phyloP scores from a whole-genome alignment of 2,329 filamentous ascomycete genomes.

The Xylaria sp. region DNA sequence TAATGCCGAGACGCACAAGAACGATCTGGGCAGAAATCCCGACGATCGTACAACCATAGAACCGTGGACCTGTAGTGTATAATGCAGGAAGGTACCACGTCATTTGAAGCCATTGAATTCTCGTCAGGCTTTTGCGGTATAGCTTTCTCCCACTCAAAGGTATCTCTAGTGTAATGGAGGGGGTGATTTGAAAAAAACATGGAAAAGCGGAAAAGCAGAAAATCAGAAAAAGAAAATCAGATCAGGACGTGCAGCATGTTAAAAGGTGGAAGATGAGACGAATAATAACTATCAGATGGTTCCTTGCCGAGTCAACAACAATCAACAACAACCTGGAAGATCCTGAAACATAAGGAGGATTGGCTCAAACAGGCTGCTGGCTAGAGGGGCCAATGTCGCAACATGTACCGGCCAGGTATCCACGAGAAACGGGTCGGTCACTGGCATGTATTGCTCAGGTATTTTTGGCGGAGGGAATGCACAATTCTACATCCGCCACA shows the following conservation, averaged over 20 bases:
- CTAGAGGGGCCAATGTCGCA: not conserved
- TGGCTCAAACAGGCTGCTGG: conserved; percentile 4
- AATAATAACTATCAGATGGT: not conserved
- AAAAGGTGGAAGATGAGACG: conserved; percentile 5
- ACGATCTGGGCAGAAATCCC: not conserved
- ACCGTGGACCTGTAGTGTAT: not conserved
- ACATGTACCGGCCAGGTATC: not conserved
- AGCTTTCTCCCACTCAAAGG: too few species aligned
- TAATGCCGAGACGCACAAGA: not conserved
- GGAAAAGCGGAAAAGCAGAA: too few species aligned
- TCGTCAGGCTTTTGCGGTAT: too few species aligned
- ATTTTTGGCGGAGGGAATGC: too few species aligned
- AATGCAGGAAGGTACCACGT: not conserved
- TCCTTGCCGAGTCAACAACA: too few species aligned
- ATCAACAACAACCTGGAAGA: not conserved
- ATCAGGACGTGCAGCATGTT: too few species aligned
- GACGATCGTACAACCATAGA: not conserved
- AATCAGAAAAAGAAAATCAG: too few species aligned
- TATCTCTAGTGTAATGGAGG: too few species aligned
- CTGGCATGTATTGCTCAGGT: too few species aligned
- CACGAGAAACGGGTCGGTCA: not conserved
- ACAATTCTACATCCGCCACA: too few species aligned
- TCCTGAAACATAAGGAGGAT: conserved; percentile 14
- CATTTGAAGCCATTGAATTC: too few species aligned
- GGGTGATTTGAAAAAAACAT: too few species aligned